Base-by-base conservation (phyloP, 2,329 filamentous ascomycete species). In the Colletotrichum acutatum region DNA sequence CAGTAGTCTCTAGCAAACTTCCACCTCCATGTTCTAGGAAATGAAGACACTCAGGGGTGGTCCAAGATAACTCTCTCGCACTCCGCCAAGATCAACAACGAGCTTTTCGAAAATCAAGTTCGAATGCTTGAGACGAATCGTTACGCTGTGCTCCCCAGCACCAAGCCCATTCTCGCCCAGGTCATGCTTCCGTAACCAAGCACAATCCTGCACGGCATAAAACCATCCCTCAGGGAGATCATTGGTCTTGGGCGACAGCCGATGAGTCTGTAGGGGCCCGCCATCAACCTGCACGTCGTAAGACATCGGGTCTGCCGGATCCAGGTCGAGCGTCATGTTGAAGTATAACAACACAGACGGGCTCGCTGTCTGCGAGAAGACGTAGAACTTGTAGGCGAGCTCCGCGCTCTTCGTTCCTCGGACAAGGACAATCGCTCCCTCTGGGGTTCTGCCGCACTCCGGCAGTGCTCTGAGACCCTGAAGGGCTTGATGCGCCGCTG, bases 231-330 rank as follows among this genome's bases (percentile, higher is more conserved):
- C 83, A 1, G 88, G 88, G 72, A 78, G 83, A 72, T 82, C 85
- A 71, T 30, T 76, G 73, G 7, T 67, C 67, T 3, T 66, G 37
- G 6, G 77, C 80, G 1, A 85, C 11, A 83, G 76, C 5, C 79
- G 77, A 3, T 78, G 78, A 30, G 76, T 79, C 49, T 78, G 76
- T 1, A 76, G 77, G 32, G 84, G 77, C 3, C 81, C 79, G 28
- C 84, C 81, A 59, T 89, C 85, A 19, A 90, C 78, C 6, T 84
- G 83, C 3, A 89, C 79, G 5, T 88, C 85, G 74, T 88, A 90
- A 5, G 82, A 82, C 78, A 90, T 86, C 2, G 83, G 84, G 1
- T 83, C 81, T 26, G 81, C 79, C 0, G 88, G 87, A 68, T 88
- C 84, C 6, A 86, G 84, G 75, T 90, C 89, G 5, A 89, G 82